phyloP scores from a whole-genome alignment of 495 filamentous ascomycete species.

The Podospora australis region DNA sequence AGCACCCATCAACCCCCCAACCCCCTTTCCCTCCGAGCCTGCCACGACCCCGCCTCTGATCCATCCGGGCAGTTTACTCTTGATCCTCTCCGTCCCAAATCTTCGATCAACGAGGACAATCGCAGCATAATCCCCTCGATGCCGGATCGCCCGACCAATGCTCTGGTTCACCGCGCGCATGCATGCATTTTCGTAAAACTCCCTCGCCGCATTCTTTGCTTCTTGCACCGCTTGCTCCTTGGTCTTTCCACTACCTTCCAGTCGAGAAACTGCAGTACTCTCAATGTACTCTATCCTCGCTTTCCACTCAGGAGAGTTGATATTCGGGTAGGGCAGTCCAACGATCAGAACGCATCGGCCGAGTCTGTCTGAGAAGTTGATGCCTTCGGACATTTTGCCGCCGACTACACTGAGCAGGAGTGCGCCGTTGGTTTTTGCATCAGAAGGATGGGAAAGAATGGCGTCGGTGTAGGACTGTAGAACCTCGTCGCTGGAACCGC shows the following conservation, averaged over 20 bases:
- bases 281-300: slow-evolving; percentile 86
- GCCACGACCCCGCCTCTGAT: slow-evolving; percentile 59
- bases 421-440: slow-evolving; percentile 52
- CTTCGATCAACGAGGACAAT: slow-evolving; percentile 80
- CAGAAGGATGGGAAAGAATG: slow-evolving; percentile 42
- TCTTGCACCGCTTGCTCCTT: too few relatives aligned
- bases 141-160: slow-evolving; percentile 86
- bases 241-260: slow-evolving; percentile 15
- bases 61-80: slow-evolving; percentile 80
- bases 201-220: slow-evolving; percentile 63
- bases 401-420: slow-evolving; percentile 91
- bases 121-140: slow-evolving; percentile 80
- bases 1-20: slow-evolving; percentile 48
- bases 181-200: slow-evolving; percentile 92
- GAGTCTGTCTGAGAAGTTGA: slow-evolving; percentile 92
- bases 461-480: slow-evolving; percentile 65
- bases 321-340: slow-evolving; percentile 90
- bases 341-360: slow-evolving; percentile 85
- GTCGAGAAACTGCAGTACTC: slow-evolving; percentile 40
- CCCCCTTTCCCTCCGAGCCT: slow-evolving; percentile 38
- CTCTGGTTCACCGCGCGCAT: slow-evolving; percentile 97
- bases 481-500: slow-evolving; percentile 53
- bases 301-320: slow-evolving; percentile 83
- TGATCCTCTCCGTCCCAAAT: slow-evolving; percentile 62
- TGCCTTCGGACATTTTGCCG: slow-evolving; percentile 91